These are phyloP conservation scores for Colletotrichum simmondsii DNA, from an alignment of 2,329 filamentous ascomycete genomes.

Conservation along the genomic window DNA sequence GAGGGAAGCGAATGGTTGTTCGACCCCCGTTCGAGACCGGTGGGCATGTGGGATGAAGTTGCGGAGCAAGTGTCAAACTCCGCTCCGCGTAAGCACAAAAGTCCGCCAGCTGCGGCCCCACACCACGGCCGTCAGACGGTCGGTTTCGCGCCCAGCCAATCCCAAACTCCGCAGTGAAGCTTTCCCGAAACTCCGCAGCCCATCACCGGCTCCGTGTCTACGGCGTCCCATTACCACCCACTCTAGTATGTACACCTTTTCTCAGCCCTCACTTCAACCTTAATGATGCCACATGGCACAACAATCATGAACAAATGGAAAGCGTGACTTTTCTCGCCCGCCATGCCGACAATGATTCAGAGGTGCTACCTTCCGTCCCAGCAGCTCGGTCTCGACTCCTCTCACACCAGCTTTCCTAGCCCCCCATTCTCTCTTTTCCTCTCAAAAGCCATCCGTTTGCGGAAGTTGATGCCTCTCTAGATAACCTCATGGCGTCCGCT, in stretches of 20 bases:
- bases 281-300: not conserved
- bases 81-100: constrained; percentile 18
- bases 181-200: constrained; percentile 4
- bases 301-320: not conserved
- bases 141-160: constrained; percentile 10
- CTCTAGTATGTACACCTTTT: not conserved
- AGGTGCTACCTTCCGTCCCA: not conserved
- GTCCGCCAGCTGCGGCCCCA: constrained; percentile 29
- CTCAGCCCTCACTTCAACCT: not conserved
- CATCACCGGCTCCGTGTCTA: not conserved
- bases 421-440: too few species aligned
- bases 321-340: not conserved
- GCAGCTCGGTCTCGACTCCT: constrained; percentile 5
- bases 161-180: constrained; percentile 18
- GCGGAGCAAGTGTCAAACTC: constrained; percentile 18
- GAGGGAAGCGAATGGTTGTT: not conserved
- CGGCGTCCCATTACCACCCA: not conserved
- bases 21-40: not conserved
- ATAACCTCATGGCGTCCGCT: not conserved
- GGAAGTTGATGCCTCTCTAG: not conserved
- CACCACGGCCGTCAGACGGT: not conserved
- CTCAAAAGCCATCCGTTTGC: constrained; percentile 9
- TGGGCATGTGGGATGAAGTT: constrained; percentile 7
- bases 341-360: not conserved
- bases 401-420: too few species aligned